phyloP scores from a whole-genome alignment of 257 asterid species.

The Gardenia jasminoides region DNA sequence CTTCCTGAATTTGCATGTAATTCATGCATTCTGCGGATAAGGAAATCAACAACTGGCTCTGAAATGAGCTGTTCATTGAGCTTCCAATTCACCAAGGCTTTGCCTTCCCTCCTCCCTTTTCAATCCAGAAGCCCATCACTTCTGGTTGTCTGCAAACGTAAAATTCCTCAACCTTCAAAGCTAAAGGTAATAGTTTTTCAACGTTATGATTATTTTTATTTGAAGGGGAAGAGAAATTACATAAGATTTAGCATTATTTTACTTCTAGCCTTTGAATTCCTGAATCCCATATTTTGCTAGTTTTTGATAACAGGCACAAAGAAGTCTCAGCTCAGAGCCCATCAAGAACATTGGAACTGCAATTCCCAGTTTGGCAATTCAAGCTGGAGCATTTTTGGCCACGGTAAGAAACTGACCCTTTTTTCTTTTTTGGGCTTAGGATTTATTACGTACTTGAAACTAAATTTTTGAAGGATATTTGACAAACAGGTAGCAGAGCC shows the following conservation, averaged over 20 bases:
- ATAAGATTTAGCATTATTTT: not conserved
- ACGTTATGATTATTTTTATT: no score
- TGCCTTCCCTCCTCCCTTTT: slow-evolving; percentile 44
- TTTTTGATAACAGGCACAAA: slow-evolving; percentile 28
- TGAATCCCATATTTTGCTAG: not conserved
- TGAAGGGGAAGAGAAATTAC: not conserved
- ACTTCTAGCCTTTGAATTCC: not conserved
- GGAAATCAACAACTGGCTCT: slow-evolving; percentile 36
- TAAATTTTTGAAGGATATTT: slow-evolving; percentile 2
- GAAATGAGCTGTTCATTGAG: slow-evolving; percentile 61
- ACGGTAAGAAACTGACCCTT: slow-evolving; percentile 35
- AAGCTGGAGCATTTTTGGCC: slow-evolving; percentile 56
- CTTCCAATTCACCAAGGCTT: slow-evolving; percentile 49
- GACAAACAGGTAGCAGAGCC: slow-evolving; percentile 54
- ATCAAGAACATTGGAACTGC: slow-evolving; percentile 19
- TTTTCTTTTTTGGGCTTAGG: not conserved
- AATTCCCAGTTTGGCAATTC: slow-evolving; percentile 51
- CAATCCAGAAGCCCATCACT: slow-evolving; percentile 25
- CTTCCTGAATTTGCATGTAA: slow-evolving; percentile 19
- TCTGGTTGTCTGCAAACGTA: slow-evolving; percentile 31
- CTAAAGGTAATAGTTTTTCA: slow-evolving; percentile 9
- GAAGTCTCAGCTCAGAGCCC: slow-evolving; percentile 18
- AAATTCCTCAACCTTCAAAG: not conserved
- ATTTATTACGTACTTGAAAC: not conserved
- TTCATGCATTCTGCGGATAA: slow-evolving; percentile 30